Percentiles rank a stretch among this genome's conserved stretches.
Evolutionary conservation across 305 asterid genomes (phyloP).

Genomic region (Fraxinus baroniana): DNA sequence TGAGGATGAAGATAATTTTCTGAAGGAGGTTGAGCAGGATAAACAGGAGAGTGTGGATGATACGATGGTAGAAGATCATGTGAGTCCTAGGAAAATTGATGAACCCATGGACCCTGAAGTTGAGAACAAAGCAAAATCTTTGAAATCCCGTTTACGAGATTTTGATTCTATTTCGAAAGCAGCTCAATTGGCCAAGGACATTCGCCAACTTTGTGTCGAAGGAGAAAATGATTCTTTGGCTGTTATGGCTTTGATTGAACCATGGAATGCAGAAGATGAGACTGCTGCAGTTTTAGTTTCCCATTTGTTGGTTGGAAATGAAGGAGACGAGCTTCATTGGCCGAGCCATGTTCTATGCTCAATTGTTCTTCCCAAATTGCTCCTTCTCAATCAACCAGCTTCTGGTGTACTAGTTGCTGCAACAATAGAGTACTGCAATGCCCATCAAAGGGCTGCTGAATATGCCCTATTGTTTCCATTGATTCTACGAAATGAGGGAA

Average conservation of each 20-base stretch:
- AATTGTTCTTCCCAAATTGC: conserved; percentile 61
- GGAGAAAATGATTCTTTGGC: conserved; percentile 34
- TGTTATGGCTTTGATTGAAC: conserved; percentile 52
- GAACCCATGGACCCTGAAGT: conserved; percentile 35
- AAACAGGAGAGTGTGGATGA: conserved; percentile 34
- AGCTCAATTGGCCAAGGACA: conserved; percentile 42
- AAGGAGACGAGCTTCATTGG: conserved; percentile 50
- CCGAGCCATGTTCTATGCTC: conserved; percentile 60
- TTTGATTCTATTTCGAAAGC: conserved; percentile 44
- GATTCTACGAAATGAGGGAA: conserved; percentile 47
- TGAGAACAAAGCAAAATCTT: conserved; percentile 34
- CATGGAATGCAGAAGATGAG: conserved; percentile 74
- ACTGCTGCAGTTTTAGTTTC: conserved; percentile 51
- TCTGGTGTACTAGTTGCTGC: conserved; percentile 51
- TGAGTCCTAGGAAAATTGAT: conserved; percentile 14
- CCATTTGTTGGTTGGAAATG: conserved; percentile 36
- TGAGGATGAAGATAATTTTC: conserved; percentile 29
- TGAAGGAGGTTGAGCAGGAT: conserved; percentile 30
- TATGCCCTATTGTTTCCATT: conserved; percentile 60
- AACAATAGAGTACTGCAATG: conserved; percentile 55
- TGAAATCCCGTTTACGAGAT: conserved; percentile 37
- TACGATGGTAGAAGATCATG: conserved; percentile 33
- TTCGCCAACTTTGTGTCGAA: conserved; percentile 41
- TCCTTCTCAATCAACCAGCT: conserved; percentile 46
- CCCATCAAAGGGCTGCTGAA: conserved; percentile 64